A percentile compares a stretch with the other conserved stretches of the same genome.
These are phyloP conservation scores for Pleurotus cornucopiae DNA, from an alignment of 768 basidiomycete species.

Conservation along the genomic window DNA sequence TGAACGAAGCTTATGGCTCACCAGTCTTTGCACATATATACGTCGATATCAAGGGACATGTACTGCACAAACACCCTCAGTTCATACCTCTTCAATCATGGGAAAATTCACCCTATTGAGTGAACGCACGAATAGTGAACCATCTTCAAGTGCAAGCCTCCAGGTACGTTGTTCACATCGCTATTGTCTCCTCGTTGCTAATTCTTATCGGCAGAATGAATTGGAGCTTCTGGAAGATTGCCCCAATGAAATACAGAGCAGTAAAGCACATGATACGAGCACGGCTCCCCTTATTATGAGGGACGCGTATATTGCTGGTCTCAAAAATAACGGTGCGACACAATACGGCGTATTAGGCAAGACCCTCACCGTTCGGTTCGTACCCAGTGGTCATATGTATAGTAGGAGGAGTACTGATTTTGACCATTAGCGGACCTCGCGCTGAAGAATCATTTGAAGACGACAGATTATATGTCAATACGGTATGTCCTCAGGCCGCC, in stretches of 20 bases:
- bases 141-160: too few relatives aligned
- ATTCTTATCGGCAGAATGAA: slow-evolving; percentile 5
- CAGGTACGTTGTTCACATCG: too few relatives aligned
- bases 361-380: slow-evolving; percentile 39
- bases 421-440: slow-evolving; percentile 28
- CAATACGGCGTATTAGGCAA: slow-evolving; percentile 67
- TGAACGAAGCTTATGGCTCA: too few relatives aligned
- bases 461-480: slow-evolving; percentile 62
- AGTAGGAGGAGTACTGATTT: neutral
- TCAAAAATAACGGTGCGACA: slow-evolving; percentile 24
- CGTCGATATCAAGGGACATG: too few relatives aligned
- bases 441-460: slow-evolving; percentile 32
- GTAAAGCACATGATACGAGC: slow-evolving; percentile 27
- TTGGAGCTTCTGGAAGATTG: slow-evolving; percentile 12
- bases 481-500: slow-evolving; percentile 31
- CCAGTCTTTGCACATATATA: too few relatives aligned
- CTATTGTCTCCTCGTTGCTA: too few relatives aligned
- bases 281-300: slow-evolving; percentile 52
- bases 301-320: slow-evolving; percentile 37
- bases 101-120: too few relatives aligned
- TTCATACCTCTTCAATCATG: too few relatives aligned
- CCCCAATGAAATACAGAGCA: neutral
- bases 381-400: neutral
- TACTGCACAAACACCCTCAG: too few relatives aligned
- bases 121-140: too few relatives aligned